phyloP scores from a whole-genome alignment of 495 filamentous ascomycete species.

The Pseudomonodictys pantanalensis region DNA sequence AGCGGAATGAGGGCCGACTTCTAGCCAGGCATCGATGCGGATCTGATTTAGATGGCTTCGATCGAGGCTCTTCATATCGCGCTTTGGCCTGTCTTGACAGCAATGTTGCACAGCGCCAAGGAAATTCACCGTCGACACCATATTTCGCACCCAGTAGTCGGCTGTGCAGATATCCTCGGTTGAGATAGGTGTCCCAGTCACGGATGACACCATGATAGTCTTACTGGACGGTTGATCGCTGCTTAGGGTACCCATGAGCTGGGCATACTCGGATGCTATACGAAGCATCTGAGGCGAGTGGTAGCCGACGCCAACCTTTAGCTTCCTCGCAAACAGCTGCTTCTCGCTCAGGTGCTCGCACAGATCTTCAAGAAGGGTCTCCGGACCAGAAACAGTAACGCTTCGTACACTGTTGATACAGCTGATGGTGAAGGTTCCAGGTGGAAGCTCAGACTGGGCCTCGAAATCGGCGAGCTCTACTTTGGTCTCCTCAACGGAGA shows the following conservation, averaged over 20 bases:
- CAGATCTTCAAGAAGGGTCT: background rate
- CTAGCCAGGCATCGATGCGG: slow-evolving; percentile 53
- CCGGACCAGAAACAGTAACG: slow-evolving; percentile 35
- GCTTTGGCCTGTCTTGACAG: slow-evolving; percentile 24
- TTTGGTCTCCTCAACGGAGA: background rate
- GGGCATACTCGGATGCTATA: background rate
- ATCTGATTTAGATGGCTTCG: slow-evolving; percentile 40
- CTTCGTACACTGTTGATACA: slow-evolving; percentile 38
- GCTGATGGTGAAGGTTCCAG: slow-evolving; percentile 24
- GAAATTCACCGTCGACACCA: slow-evolving; percentile 47
- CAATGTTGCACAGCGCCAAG: slow-evolving; percentile 31
- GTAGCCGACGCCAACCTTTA: background rate
- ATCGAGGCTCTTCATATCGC: slow-evolving; percentile 21
- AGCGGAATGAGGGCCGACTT: slow-evolving; percentile 63
- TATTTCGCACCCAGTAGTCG: slow-evolving; percentile 48
- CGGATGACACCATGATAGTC: background rate
- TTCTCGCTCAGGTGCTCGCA: background rate
- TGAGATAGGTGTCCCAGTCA: background rate
- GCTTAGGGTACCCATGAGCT: slow-evolving; percentile 16
- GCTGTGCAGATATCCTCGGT: background rate
- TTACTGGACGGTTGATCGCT: background rate
- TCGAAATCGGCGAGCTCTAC: background rate
- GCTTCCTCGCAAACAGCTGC: background rate
- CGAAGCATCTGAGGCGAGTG: background rate
- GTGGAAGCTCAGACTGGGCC: background rate